phyloP scores from a whole-genome alignment of 352 stramenopile species.

The Phytophthora pinifolia region DNA sequence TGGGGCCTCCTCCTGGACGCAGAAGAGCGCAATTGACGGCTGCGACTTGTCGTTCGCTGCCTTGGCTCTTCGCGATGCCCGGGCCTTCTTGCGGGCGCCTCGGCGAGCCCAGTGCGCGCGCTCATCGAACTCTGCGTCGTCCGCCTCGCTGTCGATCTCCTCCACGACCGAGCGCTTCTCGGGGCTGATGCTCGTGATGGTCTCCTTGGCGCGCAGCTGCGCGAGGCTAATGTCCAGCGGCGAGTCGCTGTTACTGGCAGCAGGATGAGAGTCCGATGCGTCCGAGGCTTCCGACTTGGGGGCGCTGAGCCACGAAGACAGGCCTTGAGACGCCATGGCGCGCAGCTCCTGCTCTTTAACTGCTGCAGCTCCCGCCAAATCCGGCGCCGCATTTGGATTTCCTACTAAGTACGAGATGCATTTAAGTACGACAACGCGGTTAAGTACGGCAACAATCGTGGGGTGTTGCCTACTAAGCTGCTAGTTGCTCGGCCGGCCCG shows the following conservation, averaged over 20 bases:
- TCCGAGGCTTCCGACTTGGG: constrained; percentile 8
- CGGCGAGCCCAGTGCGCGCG: constrained; percentile 57
- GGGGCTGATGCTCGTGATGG: constrained; percentile 50
- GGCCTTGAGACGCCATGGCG: constrained; percentile 32
- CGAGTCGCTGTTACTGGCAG: constrained; percentile 23
- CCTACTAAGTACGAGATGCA: too few relatives aligned
- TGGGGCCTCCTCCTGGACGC: constrained; percentile 25
- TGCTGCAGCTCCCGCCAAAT: constrained; percentile 25
- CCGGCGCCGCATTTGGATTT: too few relatives aligned
- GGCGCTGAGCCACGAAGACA: constrained; percentile 45
- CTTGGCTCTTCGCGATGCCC: constrained; percentile 18
- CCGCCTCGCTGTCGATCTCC: constrained; percentile 71
- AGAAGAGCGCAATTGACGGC: constrained; percentile 72
- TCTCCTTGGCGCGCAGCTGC: constrained; percentile 44
- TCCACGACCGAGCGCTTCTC: constrained; percentile 57
- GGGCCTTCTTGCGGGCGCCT: constrained; percentile 38
- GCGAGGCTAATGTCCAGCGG: constrained; percentile 42
- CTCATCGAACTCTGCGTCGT: constrained; percentile 77
- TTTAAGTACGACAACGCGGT: too few relatives aligned
- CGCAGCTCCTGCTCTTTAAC: constrained; percentile 1
- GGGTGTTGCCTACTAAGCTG: constrained; percentile 6
- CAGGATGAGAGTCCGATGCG: constrained; percentile 3
- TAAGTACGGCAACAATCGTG: too few relatives aligned
- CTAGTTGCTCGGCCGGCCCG: constrained; percentile 23
- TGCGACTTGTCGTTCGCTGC: constrained; percentile 40